Evolutionary conservation across 495 filamentous ascomycete species (phyloP), one percentile per base, ranked within the genome.

Genomic region (Paragyromitra xinjiangensis): DNA sequence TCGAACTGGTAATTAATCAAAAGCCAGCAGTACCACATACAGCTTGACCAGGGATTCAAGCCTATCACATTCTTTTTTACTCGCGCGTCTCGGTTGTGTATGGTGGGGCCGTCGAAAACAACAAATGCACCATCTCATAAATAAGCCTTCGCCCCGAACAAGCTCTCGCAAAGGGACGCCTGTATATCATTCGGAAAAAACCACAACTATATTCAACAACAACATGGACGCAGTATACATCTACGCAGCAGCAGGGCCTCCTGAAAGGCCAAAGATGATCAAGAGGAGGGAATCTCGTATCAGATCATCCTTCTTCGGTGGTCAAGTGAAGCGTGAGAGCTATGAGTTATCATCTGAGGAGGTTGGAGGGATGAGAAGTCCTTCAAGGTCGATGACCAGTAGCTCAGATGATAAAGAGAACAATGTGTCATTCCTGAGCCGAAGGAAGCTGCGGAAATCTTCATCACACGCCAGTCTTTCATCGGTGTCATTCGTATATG

Each of bases 271-370:
- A 45, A 81, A 78, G 78, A 67, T 64, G 61, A 40, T 72, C 16
- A 73, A 81, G 56, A 78, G 75, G 51, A 81, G 77, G 68, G 72
- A 77, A 64, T 81, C 79, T 61, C 80, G 80, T 40, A 81, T 81
- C 37, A 67, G 80, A 56, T 68, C 79, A 11, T 75, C 80, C 7
- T 75, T 81, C 37, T 81, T 81, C 58, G 79, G 66, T 44, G 69
- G 80, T 6, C 66, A 71, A 16, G 39, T 4, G 34, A 80, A 79
- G 59, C 73, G 80, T 74, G 69, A 68, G 48, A 81, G 80, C 29
- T 74, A 63, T 24, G 80, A 81, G 9, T 48, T 76, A 24, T 53
- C 48, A 37, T 56, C 67, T 24, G 78, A 80, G 24, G 79, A 77
- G 22, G 59, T 29, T 22, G 50, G 50, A 19, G 71, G 67, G 12